Base-by-base conservation (phyloP, 108 stramenopile genomes). In the Mayamaea pseudoterrestris region DNA sequence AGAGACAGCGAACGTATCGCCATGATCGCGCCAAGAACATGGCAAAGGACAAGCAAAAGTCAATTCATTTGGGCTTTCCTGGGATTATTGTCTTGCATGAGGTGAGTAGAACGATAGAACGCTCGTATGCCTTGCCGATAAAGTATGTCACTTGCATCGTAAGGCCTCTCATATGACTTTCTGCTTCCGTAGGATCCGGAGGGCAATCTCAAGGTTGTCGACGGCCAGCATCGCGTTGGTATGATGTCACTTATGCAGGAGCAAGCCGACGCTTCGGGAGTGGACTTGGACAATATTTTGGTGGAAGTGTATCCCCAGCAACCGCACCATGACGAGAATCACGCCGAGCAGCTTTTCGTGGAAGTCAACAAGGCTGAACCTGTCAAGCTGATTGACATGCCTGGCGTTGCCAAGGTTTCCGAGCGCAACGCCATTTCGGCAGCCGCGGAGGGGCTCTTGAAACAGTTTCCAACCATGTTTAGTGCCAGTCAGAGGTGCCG, bases 281-380 rank as follows among this genome's bases (percentile, higher is more conserved):
- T 85, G 50, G 76, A 85, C 49, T 62, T 83, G 45, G 49, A 70
- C 16, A 57, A 63, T 21, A 66, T 92, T 37, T 60, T 93, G 18
- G 84, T 88, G 27, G 91, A 93, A 66, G 83, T 93, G 6, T 88
- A 66, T 49, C 12, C 6, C 18, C 47, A 61, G 1, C 34, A 43
- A 29, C 43, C 29, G 26, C 42, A 49, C 2, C 14, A 51, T 45
- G 27, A 11, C 6, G 57, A 63, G 7, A 21, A 36, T n/a, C 65
- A 71, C 31, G 83, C 76, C 46, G 60, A 47, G 34, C 66, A 71
- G 9, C 56, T 93, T 29, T 93, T 93, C 52, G 50, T 71, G 34
- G 91, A 87, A 69, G 80, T 93, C 45, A 93, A 93, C 58, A 80
- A 81, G 52, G 80, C 83, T 1, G 81, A 89, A 66, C 91, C 91